A percentile compares a stretch with the other conserved stretches of the same genome.
Evolutionary conservation across 73 alveolate species (phyloP).

Genomic region (Breviolum minutum): DNA sequence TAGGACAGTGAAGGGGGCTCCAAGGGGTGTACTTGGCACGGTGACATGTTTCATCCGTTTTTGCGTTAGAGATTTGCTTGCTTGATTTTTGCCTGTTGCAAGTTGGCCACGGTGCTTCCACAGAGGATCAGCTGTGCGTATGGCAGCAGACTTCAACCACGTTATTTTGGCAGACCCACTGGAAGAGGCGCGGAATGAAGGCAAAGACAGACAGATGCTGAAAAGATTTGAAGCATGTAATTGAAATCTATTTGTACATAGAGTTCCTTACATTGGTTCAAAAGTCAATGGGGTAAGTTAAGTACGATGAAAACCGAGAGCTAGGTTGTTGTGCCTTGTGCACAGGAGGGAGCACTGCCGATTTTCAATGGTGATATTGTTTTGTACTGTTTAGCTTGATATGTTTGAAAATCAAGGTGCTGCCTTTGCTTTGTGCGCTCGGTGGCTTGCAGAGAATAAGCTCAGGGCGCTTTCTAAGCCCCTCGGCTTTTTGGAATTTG

Average conservation of each 20-base stretch:
- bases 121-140: conserved; percentile 34
- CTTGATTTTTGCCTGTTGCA: background rate
- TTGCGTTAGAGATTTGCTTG: too few relatives aligned
- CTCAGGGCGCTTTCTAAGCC: conserved; percentile 30
- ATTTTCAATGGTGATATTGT: background rate
- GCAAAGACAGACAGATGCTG: background rate
- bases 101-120: too few relatives aligned
- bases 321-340: too few relatives aligned
- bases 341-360: too few relatives aligned
- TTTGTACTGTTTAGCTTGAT: background rate
- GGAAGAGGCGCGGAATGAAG: background rate
- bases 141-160: conserved; percentile 15
- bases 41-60: background rate
- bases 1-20: background rate
- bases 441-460: background rate
- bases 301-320: too few relatives aligned
- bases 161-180: conserved; percentile 2
- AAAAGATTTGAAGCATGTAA: background rate
- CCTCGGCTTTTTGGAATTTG: background rate
- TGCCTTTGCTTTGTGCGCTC: conserved; percentile 18
- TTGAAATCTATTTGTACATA: too few relatives aligned
- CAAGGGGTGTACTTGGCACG: background rate
- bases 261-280: too few relatives aligned
- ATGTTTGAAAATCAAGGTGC: background rate
- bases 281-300: too few relatives aligned